Evolutionary conservation across 2,329 filamentous ascomycete species (phyloP).

Genomic region (Xylaria sp.): DNA sequence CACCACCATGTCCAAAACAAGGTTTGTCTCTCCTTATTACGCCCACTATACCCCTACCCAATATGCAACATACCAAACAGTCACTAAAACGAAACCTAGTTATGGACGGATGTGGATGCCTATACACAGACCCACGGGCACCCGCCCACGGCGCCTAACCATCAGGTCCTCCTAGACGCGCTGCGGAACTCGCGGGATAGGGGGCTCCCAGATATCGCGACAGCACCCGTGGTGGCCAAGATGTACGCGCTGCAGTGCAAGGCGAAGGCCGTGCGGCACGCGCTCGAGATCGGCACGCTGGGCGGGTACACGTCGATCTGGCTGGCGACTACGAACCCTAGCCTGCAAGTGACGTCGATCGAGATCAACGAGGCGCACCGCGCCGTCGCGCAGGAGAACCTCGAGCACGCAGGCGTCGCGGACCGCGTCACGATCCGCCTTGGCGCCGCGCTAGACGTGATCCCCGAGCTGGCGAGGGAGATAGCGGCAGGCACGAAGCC

Average conservation of each 20-base stretch:
- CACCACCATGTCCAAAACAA: conserved; percentile 30
- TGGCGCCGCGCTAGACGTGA: conserved; percentile 33
- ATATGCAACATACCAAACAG: neutral
- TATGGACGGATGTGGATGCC: conserved; percentile 34
- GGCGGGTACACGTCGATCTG: conserved; percentile 41
- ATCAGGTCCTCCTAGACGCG: conserved; percentile 29
- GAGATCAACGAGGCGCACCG: conserved; percentile 32
- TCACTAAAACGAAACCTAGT: conserved; percentile 26
- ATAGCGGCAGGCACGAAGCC: conserved; percentile 21
- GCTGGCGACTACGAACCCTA: conserved; percentile 32
- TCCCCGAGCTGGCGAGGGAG: conserved; percentile 29
- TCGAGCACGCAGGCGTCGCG: conserved; percentile 31
- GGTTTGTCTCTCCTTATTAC: conserved; percentile 8
- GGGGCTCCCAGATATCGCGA: conserved; percentile 35
- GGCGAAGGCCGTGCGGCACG: conserved; percentile 29
- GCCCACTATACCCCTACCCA: neutral
- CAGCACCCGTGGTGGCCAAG: conserved; percentile 31
- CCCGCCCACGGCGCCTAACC: conserved; percentile 27
- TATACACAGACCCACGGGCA: conserved; percentile 31
- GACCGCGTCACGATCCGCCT: conserved; percentile 32
- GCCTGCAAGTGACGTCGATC: conserved; percentile 31
- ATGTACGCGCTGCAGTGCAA: conserved; percentile 39
- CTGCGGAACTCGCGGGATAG: conserved; percentile 37
- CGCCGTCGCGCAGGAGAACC: conserved; percentile 33
- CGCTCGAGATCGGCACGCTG: conserved; percentile 39